Evolutionary conservation across 306 rosid species (phyloP).

Genomic region (Castanospermum australe): DNA sequence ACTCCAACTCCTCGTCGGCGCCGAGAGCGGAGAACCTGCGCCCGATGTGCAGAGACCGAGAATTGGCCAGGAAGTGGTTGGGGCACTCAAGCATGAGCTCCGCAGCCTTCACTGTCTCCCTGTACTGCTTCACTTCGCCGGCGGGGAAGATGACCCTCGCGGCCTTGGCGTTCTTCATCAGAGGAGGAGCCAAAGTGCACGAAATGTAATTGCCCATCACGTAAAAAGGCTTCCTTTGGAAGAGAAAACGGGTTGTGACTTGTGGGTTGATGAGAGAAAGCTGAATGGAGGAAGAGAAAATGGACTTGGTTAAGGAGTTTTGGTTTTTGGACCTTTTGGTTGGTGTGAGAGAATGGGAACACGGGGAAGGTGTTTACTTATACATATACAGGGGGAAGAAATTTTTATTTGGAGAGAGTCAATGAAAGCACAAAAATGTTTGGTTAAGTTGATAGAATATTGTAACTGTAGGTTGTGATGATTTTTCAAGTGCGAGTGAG

Average conservation of each 20-base stretch:
- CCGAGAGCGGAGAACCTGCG: slow-evolving; percentile 57
- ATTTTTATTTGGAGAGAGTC: background rate
- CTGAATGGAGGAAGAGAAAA: background rate
- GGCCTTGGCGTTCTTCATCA: slow-evolving; percentile 50
- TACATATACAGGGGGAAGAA: background rate
- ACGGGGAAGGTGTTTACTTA: background rate
- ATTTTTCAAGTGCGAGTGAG: background rate
- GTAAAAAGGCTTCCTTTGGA: background rate
- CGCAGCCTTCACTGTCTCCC: slow-evolving; percentile 52
- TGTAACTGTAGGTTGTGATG: background rate
- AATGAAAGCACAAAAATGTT: background rate
- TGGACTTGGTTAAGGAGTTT: too few relatives aligned
- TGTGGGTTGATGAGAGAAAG: background rate
- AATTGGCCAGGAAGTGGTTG: slow-evolving; percentile 43
- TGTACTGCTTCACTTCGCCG: slow-evolving; percentile 54
- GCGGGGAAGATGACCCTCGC: slow-evolving; percentile 59
- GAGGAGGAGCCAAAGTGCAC: slow-evolving; percentile 52
- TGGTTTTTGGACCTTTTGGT: too few relatives aligned
- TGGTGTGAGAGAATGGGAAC: background rate
- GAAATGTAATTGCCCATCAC: slow-evolving; percentile 70
- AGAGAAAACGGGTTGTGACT: background rate
- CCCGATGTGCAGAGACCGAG: slow-evolving; percentile 56
- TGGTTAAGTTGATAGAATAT: background rate
- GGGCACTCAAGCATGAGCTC: slow-evolving; percentile 78
- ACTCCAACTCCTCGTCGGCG: slow-evolving; percentile 72